These are phyloP conservation scores for Plasmodium ovale DNA, from an alignment of 169 alveolate species.

Conservation along the genomic window DNA sequence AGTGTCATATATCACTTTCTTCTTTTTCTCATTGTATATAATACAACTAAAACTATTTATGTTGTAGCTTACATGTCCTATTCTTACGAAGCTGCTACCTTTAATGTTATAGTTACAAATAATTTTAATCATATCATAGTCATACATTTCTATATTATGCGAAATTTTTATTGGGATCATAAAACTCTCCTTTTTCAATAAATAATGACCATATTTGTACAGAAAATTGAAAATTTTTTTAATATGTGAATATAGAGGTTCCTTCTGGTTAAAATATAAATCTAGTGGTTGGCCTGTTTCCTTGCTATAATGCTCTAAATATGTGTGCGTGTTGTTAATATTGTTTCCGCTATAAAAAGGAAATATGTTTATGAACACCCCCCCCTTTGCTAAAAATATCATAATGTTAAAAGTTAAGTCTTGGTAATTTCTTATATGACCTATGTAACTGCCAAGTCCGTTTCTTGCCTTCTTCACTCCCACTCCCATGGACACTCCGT, in stretches of 20 bases:
- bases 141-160: conserved; percentile 59
- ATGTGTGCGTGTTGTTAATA: conserved; percentile 46
- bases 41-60: conserved; percentile 71
- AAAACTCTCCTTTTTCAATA: conserved; percentile 32
- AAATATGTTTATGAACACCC: conserved; percentile 56
- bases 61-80: conserved; percentile 47
- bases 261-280: conserved; percentile 68
- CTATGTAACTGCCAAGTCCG: conserved; percentile 44
- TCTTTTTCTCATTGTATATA: conserved; percentile 43
- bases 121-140: conserved; percentile 51
- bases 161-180: conserved; percentile 44
- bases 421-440: conserved; percentile 63
- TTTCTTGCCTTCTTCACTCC: neutral
- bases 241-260: conserved; percentile 75
- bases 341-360: conserved; percentile 76
- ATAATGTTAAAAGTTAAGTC: conserved; percentile 58
- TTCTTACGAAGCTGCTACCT: conserved; percentile 38
- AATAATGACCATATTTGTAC: conserved; percentile 59
- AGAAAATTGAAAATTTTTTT: conserved; percentile 53
- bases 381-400: conserved; percentile 70
- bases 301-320: conserved; percentile 73
- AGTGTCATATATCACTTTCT: conserved; percentile 69
- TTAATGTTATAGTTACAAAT: conserved; percentile 66
- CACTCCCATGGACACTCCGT: neutral
- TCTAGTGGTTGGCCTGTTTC: conserved; percentile 77